Evolutionary conservation across 106 monocot genomes (phyloP), one percentile per base, ranked within the genome.

Genomic region (Triglochin maritima): DNA sequence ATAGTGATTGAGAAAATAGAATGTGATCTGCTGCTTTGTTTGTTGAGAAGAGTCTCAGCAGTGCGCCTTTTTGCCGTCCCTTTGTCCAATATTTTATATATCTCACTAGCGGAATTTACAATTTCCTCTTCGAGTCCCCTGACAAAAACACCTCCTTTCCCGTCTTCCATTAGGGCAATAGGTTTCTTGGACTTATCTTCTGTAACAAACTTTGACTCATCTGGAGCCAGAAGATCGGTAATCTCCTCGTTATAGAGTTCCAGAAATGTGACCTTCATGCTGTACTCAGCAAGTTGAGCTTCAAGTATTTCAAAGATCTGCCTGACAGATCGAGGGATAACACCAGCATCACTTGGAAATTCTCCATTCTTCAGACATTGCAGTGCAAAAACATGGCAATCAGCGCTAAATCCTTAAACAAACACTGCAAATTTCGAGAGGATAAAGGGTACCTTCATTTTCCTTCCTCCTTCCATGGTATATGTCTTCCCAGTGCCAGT

Each of bases 201-300:
- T 43, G 76, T 17, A 56, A 29, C 29, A 29, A 83, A 83, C 67
- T 87, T 94, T 9, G 79, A 71, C 63, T 95, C 95, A 48, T 95
- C 95, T 12, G 77, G 85, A 71, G 90, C 87, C 66, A 95, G 71
- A 59, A 95, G 82, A 71, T 95, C 95, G 3, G 87, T 90, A 47
- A 95, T 95, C 61, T 95, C 95, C 73, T 95, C 95, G 68, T 95
- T 95, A 65, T 95, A 95, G 2, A 95, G 79, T 74, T 95, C 95
- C 11, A 90, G 80, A 78, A 95, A 95, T 11, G 90, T 85, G 60
- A 95, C 95, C 72, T 95, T 95, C 90, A 95, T 95, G 74, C 75
- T 87, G 77, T 95, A 95, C 42, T 95, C 95, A 7, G 95, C 90
- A 63, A 68, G 70, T 46, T 87, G 95, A 2, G 87, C 83, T 61